phyloP scores from a whole-genome alignment of 768 basidiomycete species.

The Rhodotorula sphaerocarpa region DNA sequence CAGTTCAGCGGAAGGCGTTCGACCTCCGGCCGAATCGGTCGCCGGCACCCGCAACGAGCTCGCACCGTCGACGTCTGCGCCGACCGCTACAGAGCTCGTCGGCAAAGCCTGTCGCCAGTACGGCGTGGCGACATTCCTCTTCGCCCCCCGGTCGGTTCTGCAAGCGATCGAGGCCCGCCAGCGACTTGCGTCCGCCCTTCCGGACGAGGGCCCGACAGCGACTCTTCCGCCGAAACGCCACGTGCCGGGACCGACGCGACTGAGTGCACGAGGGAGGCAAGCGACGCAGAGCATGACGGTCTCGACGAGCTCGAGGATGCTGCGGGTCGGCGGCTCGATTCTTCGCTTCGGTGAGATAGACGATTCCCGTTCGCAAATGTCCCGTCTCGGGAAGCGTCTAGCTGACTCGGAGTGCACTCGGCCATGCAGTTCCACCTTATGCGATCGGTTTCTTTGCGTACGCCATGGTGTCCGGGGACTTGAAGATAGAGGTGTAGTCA shows the following conservation, averaged over 20 bases:
- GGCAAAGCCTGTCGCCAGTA: slow-evolving; percentile 8
- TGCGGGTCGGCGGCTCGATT: slow-evolving; percentile 1
- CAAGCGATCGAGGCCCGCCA: slow-evolving; percentile 2
- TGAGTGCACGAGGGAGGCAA: slow-evolving; percentile 12
- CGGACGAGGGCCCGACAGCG: not conserved
- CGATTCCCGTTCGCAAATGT: not conserved
- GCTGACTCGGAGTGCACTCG: not conserved
- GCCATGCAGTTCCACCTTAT: slow-evolving; percentile 14
- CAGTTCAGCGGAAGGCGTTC: no score
- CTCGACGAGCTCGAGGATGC: slow-evolving; percentile 4
- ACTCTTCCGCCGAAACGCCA: not conserved
- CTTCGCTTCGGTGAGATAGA: slow-evolving; percentile 2
- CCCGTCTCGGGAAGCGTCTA: not conserved
- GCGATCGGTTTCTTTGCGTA: slow-evolving; percentile 19
- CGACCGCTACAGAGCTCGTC: slow-evolving; percentile 10
- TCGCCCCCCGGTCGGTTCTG: slow-evolving; percentile 14
- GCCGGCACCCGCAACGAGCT: no score
- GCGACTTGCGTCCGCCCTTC: not conserved
- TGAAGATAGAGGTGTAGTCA: slow-evolving; percentile 20
- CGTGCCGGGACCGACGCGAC: slow-evolving; percentile 16
- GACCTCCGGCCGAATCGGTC: not conserved
- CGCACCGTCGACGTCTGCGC: no score
- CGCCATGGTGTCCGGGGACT: slow-evolving; percentile 16
- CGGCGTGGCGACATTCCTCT: slow-evolving; percentile 22
- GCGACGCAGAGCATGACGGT: not conserved